Evolutionary conservation across 768 basidiomycete species (phyloP), one percentile per base, ranked within the genome.

Genomic region (Phlebiopsis flavidoalba): DNA sequence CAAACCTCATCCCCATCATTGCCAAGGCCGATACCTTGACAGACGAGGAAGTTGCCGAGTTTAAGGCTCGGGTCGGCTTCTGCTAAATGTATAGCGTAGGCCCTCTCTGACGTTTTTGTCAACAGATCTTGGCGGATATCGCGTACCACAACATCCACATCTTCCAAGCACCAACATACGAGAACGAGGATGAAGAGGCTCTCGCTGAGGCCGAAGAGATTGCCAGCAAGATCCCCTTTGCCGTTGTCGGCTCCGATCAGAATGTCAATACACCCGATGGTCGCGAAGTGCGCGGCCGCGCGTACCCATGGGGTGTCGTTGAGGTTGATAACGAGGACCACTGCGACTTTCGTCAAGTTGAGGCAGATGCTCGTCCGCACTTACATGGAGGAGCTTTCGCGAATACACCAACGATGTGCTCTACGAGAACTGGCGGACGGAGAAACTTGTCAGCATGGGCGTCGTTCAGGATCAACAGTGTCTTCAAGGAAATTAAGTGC

Each of bases 271-370:
- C 93, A 1, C 82, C 91, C 22, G 94, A 96, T 68, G 95, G 95
- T 24, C 90, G 95, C 60, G 80, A 88, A 74, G 94, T 98, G 53
- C 92, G 97, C 65, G 97, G 97, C 12, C 93, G 97, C 66, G 80
- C 86, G 3, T 99, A 99, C 74, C 97, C 97, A 10, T 99, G 97
- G 97, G 97, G 97, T 73, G 88, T 95, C 53, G 94, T 98, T 65
- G 97, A 99, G 73, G 97, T 99, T 24, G 97, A 99, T 79, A 98
- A 99, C 69, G 97, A 98, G 72, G 92, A 94, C 17, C 97, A 99
- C 72, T 99, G 97, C 67, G 97, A 99, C 74, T 31, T 99, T 99
- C 72, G 96, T 98, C 75, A 98, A 98, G 77, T 89, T 99, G 63
- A 89, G 97, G 56, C 97, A 98, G 75, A 98, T 99, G 97, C 89